A percentile compares a stretch with the other conserved stretches of the same genome.
phyloP scores from a whole-genome alignment of 1,284 basidiomycete genomes.

The Peniophora sp. region DNA sequence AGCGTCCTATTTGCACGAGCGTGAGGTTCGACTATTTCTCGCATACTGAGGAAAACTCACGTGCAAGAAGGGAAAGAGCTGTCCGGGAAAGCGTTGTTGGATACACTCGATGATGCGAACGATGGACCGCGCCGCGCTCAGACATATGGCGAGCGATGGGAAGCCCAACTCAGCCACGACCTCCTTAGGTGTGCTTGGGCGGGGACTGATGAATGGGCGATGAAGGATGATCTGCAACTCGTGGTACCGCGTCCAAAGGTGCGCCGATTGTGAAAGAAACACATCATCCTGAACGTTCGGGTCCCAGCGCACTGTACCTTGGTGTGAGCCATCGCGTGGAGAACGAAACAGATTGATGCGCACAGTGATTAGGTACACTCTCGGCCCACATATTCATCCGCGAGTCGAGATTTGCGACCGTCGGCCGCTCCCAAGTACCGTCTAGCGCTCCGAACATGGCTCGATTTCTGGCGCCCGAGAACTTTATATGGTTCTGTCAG shows the following conservation, averaged over 20 bases:
- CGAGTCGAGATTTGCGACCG: conserved; percentile 41
- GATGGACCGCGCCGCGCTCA: conserved; percentile 49
- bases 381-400: conserved; percentile 44
- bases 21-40: not conserved
- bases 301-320: conserved; percentile 40
- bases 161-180: conserved; percentile 31
- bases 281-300: conserved; percentile 33
- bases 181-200: conserved; percentile 27
- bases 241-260: conserved; percentile 49
- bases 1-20: conserved; percentile 27
- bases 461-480: conserved; percentile 47
- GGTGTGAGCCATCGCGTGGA: not conserved
- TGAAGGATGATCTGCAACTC: conserved; percentile 49
- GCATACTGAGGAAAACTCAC: not conserved
- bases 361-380: conserved; percentile 33
- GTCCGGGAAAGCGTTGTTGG: conserved; percentile 14
- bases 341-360: not conserved
- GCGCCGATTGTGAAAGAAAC: conserved; percentile 48
- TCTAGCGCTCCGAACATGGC: conserved; percentile 36
- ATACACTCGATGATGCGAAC: conserved; percentile 41
- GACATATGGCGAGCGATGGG: conserved; percentile 55
- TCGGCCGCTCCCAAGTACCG: conserved; percentile 27
- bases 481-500: conserved; percentile 21
- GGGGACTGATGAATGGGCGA: conserved; percentile 52
- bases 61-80: not conserved